Base-by-base conservation (phyloP, 2,329 filamentous ascomycete genomes). In the Ambrosiella cleistominuta region DNA sequence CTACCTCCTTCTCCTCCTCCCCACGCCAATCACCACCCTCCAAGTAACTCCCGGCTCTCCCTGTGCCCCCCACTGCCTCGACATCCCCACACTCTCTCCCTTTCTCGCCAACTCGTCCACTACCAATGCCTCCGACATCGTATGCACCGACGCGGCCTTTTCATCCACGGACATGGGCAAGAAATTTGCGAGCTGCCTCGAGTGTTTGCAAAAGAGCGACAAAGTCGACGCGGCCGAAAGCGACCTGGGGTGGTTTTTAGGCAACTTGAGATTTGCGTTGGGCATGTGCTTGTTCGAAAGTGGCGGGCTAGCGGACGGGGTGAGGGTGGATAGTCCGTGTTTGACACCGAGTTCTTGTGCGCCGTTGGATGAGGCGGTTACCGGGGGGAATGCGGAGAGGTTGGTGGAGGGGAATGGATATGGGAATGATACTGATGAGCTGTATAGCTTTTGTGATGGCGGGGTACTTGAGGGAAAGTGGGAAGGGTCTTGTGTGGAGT, bases 1-100 rank as follows among this genome's bases (percentile, higher is more conserved):
- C 2, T 36, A 27, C 9, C 15, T n/a, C 13, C 9, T 19, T 8
- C 11, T 51, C 47, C 27, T 51, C 15, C 9, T 36, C 47, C 17
- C 27, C 47, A 15, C 35, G 17, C 17, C 19, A 9, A 36, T 15
- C 27, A 7, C 13, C 17, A 70, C 70, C 2, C 66, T 79, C 2
- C 68, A 75, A 56, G 72, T 79, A 1, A 72, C 75, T 1, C 74
- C 77, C 0, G 73, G 73, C 8, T 80, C 78, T 0, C 64, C 68
- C 8, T 81, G 78, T 63, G 70, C 75, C 0, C 65, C 71, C 0
- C 60, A 73, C 1, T 81, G 78, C 58, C 63, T 76, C 3, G 70
- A 75, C 60, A 66, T 68, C 1, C 59, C 64, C 0, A 65, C 67
- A 11, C 65, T 63, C 8, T 66, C 74, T 59, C 57, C 64, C 0